Evolutionary conservation across 2,329 filamentous ascomycete genomes (phyloP), one percentile per base, ranked within the genome.

Genomic region (Fusarium heterosporum): DNA sequence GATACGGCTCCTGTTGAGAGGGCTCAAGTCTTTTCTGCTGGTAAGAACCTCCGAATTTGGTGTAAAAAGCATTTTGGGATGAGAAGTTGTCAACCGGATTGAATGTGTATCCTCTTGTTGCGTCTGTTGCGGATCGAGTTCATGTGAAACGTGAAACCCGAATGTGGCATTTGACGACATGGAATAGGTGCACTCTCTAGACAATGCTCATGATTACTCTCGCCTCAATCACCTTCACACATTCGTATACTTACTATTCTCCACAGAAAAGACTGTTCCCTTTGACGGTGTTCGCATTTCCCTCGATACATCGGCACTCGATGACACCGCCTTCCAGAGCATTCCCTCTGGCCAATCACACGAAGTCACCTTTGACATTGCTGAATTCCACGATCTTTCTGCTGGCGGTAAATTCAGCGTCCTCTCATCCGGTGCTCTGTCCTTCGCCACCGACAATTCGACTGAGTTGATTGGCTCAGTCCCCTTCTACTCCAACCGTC

Each of bases 401-500:
- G 61, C 75, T 8, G 83, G 84, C 49, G 88, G 88, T 58, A 78
- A 79, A 49, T 88, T 87, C 72, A 83, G 84, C 53, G 75, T 92
- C 47, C 80, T 83, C 53, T 82, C 87, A 7, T 77, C 78, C 6
- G 89, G 89, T 8, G 80, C 82, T 12, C 80, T 91, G 41, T 84
- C 86, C 10, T 84, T 84, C 55, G 85, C 88, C 29, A 79, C 81
- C 22, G 78, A 78, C 41, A 79, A 82, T 70, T 82, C 80, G 19
- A 87, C 81, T 45, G 78, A 83, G 39, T 81, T 91, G 34, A 75
- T 83, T 11, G 87, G 85, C 47, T 83, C 82, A 42, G 74, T 90
- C 4, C 75, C 82, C 12, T 91, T 85, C 78, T 78, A 81, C 51
- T 88, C 85, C 72, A 90, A 91, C 78, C 80, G 81, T 16, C 76